Evolutionary conservation across 1,284 basidiomycete species (phyloP).

Genomic region (Thelephora terrestris): DNA sequence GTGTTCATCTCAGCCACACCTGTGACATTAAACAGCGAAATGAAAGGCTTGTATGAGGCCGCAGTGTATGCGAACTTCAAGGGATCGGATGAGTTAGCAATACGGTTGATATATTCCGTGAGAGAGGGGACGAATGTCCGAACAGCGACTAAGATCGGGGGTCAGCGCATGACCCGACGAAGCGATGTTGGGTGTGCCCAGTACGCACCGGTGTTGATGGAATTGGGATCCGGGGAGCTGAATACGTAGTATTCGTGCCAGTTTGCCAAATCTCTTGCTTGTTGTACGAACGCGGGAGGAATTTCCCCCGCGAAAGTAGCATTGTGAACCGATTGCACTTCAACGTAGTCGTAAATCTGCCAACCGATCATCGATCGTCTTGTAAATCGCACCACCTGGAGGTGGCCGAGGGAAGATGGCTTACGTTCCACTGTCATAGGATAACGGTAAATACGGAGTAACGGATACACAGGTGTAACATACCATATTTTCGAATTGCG

Average conservation of each 20-base stretch:
- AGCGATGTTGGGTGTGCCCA: not conserved
- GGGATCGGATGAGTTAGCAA: slow-evolving; percentile 32
- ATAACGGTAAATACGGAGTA: not conserved
- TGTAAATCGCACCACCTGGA: not conserved
- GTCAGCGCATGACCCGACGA: not conserved
- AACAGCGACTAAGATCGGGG: slow-evolving; percentile 29
- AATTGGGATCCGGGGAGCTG: slow-evolving; percentile 12
- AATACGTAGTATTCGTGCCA: slow-evolving; percentile 44
- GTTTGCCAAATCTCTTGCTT: slow-evolving; percentile 36
- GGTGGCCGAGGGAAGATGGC: not conserved
- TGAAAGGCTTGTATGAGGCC: slow-evolving; percentile 45
- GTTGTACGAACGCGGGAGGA: slow-evolving; percentile 24
- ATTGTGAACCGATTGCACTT: slow-evolving; percentile 42
- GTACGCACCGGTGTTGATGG: slow-evolving; percentile 7
- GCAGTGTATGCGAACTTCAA: slow-evolving; percentile 34
- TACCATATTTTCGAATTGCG: slow-evolving; percentile 33
- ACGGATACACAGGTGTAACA: slow-evolving; percentile 18
- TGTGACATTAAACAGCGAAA: slow-evolving; percentile 44
- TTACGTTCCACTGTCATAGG: not conserved
- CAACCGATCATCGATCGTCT: not conserved
- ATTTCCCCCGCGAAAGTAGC: slow-evolving; percentile 23
- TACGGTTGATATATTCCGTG: slow-evolving; percentile 29
- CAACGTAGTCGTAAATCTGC: slow-evolving; percentile 41
- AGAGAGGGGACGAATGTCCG: slow-evolving; percentile 35
- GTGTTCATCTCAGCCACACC: slow-evolving; percentile 23